Conservation (phyloP, 768 basidiomycete genomes). For the Cystofilobasidium capitatum region DNA sequence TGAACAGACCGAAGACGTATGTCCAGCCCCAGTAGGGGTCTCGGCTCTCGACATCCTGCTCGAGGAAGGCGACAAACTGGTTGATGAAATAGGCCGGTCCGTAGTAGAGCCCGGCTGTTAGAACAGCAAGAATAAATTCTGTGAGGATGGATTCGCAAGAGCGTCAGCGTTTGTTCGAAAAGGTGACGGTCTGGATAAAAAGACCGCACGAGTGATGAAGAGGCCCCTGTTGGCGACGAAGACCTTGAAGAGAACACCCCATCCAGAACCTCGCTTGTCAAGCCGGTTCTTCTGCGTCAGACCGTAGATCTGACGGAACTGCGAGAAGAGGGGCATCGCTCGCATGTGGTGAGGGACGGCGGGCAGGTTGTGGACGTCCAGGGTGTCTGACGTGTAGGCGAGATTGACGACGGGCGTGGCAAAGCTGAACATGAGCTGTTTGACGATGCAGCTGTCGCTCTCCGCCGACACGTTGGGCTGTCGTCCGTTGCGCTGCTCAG, state of each 20-base stretch:
- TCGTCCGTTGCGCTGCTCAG: conserved; percentile 43
- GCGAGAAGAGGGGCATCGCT: conserved; percentile 33
- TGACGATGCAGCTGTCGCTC: conserved; percentile 37
- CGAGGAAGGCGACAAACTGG: conserved; percentile 55
- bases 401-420: conserved; percentile 68
- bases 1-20: conserved; percentile 41
- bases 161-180: not conserved
- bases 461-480: conserved; percentile 65
- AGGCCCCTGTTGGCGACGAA: conserved; percentile 33
- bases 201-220: conserved; percentile 34
- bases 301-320: conserved; percentile 34
- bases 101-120: conserved; percentile 32
- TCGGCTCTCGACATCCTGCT: conserved; percentile 51
- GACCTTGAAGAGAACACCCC: conserved; percentile 36
- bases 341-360: conserved; percentile 69
- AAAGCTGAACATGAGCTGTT: conserved; percentile 68
- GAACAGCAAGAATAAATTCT: conserved; percentile 34
- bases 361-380: conserved; percentile 82
- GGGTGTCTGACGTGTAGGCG: conserved; percentile 59
- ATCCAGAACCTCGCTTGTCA: conserved; percentile 29
- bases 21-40: conserved; percentile 65
- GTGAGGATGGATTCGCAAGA: not conserved
- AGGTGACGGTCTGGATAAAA: no score
- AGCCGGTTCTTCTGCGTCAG: conserved; percentile 28
- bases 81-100: conserved; percentile 54